Conservation (phyloP, 495 filamentous ascomycete species). For the Xylaria scruposa region DNA sequence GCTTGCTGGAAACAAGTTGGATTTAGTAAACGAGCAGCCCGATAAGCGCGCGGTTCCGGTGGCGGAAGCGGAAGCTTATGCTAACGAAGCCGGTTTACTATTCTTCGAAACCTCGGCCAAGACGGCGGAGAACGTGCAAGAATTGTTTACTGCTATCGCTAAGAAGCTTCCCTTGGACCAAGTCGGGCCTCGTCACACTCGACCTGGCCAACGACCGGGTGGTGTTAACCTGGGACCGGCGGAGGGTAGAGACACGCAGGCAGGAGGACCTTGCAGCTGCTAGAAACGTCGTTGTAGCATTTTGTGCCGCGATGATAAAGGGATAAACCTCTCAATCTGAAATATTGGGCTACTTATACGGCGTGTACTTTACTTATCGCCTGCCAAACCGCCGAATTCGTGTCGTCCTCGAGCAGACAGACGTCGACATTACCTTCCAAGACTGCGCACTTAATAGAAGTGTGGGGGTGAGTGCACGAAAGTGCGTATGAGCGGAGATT, state of each 20-base stretch:
- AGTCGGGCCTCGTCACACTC: slow-evolving; percentile 81
- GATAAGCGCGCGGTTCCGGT: slow-evolving; percentile 91
- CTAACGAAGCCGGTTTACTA: slow-evolving; percentile 86
- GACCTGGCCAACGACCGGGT: slow-evolving; percentile 71
- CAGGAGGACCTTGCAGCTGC: slow-evolving; percentile 77
- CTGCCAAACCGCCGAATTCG: neutral
- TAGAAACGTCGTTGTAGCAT: slow-evolving; percentile 44
- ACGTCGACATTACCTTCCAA: neutral
- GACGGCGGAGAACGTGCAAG: slow-evolving; percentile 92
- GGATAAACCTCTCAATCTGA: slow-evolving; percentile 6
- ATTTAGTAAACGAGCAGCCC: slow-evolving; percentile 87
- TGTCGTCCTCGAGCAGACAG: slow-evolving; percentile 2
- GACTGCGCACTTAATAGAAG: slow-evolving; percentile 5
- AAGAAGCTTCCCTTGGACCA: slow-evolving; percentile 97
- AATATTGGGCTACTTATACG: neutral
- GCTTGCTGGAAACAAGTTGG: slow-evolving; percentile 95
- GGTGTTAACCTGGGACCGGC: slow-evolving; percentile 80
- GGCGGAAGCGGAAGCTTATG: slow-evolving; percentile 93
- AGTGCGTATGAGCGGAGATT: slow-evolving; percentile 16
- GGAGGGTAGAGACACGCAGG: slow-evolving; percentile 77
- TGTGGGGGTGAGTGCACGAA: neutral
- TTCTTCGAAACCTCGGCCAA: slow-evolving; percentile 99
- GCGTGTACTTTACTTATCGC: slow-evolving; percentile 9
- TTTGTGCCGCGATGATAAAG: slow-evolving; percentile 9
- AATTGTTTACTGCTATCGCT: slow-evolving; percentile 97